Conservation (phyloP, 2,329 filamentous ascomycete species). For the Xylaria sp. region DNA sequence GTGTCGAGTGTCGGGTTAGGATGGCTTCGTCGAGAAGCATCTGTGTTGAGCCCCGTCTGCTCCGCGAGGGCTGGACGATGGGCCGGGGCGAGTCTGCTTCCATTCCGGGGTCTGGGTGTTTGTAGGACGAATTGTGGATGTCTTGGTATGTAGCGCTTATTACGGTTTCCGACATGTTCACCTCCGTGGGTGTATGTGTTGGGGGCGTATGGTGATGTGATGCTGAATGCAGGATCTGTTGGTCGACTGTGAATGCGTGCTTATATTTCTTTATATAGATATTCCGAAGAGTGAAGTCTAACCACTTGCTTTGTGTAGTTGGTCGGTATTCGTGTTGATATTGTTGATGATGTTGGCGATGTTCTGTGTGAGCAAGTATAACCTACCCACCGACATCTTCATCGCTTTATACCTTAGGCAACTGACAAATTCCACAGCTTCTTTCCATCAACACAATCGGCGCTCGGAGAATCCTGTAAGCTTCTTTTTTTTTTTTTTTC, state of each 20-base stretch:
- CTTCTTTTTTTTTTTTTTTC: neutral
- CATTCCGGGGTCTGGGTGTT: neutral
- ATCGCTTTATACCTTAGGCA: neutral
- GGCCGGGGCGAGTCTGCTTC: neutral
- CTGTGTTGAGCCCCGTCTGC: neutral
- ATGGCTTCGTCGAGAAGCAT: slow-evolving; percentile 32
- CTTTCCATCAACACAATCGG: neutral
- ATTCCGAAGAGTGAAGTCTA: neutral
- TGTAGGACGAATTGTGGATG: neutral
- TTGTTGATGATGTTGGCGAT: too few species aligned
- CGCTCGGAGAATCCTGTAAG: neutral
- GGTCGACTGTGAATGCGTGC: neutral
- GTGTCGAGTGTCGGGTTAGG: slow-evolving; percentile 26
- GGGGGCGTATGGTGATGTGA: neutral
- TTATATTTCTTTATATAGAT: neutral
- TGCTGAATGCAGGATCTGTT: too few species aligned
- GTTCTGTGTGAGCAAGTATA: neutral
- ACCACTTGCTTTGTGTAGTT: too few species aligned
- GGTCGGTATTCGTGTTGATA: too few species aligned
- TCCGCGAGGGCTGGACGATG: neutral
- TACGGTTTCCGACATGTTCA: neutral
- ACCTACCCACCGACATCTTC: neutral
- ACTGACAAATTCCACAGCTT: neutral
- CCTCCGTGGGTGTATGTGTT: neutral
- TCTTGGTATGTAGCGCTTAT: neutral